These are phyloP conservation scores for Halophytophthora polymorphica DNA, from an alignment of 352 stramenopile genomes.

Conservation along the genomic window DNA sequence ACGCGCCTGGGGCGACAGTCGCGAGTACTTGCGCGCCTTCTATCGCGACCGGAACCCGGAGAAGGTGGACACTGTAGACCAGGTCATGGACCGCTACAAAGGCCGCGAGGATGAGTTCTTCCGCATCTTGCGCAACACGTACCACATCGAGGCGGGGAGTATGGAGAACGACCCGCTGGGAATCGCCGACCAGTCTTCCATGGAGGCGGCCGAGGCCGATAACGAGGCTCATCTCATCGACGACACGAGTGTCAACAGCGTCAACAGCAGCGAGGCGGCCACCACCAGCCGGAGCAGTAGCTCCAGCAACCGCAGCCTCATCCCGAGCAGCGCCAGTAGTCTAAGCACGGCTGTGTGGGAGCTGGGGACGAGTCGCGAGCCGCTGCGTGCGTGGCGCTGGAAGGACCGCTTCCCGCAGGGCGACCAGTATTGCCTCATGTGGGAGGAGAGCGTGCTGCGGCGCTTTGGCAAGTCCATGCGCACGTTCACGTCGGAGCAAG, in stretches of 20 bases:
- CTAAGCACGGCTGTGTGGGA: conserved; percentile 24
- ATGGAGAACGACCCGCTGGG: conserved; percentile 46
- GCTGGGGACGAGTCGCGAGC: conserved; percentile 25
- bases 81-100: conserved; percentile 78
- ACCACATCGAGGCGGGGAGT: conserved; percentile 37
- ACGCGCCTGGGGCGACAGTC: conserved; percentile 72
- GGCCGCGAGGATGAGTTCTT: conserved; percentile 86
- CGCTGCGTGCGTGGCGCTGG: conserved; percentile 74
- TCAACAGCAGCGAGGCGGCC: conserved; percentile 21
- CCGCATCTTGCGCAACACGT: conserved; percentile 58
- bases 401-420: conserved; percentile 79
- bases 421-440: conserved; percentile 80
- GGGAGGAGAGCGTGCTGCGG: conserved; percentile 69
- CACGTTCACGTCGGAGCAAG: conserved; percentile 66
- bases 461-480: conserved; percentile 82
- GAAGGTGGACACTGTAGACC: conserved; percentile 80
- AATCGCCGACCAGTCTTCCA: conserved; percentile 28
- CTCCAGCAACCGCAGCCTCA: conserved; percentile 4
- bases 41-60: conserved; percentile 63
- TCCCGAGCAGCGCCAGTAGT: conserved; percentile 4
- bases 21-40: conserved; percentile 75
- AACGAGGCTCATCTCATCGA: conserved; percentile 20
- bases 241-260: conserved; percentile 30
- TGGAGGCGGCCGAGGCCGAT: conserved; percentile 24
- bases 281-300: conserved; percentile 4